Percentiles rank a stretch among this genome's conserved stretches.
Conservation (phyloP, 148 eudicot species). For the Rhododendron griersonianum region DNA sequence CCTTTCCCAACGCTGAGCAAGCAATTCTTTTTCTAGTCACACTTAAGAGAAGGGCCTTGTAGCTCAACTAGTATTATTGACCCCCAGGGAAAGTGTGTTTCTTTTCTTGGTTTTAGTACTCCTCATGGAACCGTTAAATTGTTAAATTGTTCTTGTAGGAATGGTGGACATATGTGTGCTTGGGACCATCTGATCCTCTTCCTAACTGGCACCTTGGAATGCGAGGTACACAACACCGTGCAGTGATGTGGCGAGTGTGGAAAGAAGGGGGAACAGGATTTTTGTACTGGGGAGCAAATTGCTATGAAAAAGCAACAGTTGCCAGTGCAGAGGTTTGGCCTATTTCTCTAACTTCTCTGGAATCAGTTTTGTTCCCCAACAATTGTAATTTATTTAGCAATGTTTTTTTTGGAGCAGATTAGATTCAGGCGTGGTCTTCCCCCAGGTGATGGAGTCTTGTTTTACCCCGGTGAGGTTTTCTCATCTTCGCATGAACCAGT, state of each 20-base stretch:
- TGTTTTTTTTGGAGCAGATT: conserved; percentile 38
- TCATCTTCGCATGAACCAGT: conserved; percentile 83
- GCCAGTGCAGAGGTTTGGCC: conserved; percentile 85
- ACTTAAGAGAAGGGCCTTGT: too few species aligned
- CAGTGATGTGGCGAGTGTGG: conserved; percentile 99
- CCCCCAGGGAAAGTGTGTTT: not conserved
- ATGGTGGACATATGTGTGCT: conserved; percentile 99
- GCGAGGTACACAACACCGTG: conserved; percentile 98
- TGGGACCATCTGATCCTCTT: conserved; percentile 98
- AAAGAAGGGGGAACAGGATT: conserved; percentile 99
- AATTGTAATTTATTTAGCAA: not conserved
- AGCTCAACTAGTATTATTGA: too few species aligned
- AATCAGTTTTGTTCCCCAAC: not conserved
- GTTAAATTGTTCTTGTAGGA: conserved; percentile 42
- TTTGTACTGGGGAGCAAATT: conserved; percentile 97
- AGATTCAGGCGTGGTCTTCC: conserved; percentile 97
- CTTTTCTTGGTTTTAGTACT: not conserved
- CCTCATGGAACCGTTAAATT: not conserved
- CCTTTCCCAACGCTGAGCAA: not conserved
- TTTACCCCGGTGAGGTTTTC: conserved; percentile 95
- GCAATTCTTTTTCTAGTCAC: too few species aligned
- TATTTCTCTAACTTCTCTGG: not conserved
- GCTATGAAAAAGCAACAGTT: conserved; percentile 89
- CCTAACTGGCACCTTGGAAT: conserved; percentile 99
- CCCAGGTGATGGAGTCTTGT: conserved; percentile 96